Evolutionary conservation across 2,329 filamentous ascomycete genomes (phyloP).

Genomic region (Fusarium continuum): DNA sequence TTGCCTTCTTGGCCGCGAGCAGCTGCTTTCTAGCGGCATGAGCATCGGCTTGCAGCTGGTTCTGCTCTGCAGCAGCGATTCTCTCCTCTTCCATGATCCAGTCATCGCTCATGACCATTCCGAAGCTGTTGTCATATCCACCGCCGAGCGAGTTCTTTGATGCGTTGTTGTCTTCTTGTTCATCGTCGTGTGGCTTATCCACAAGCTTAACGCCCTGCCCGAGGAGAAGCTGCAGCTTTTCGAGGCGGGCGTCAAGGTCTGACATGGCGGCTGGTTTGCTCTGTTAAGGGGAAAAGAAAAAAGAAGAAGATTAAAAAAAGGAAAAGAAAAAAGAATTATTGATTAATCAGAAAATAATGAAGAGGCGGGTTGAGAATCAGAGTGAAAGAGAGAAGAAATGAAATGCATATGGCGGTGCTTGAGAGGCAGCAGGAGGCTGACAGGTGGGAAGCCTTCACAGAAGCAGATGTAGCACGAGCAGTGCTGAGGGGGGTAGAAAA

Average conservation of each 20-base stretch:
- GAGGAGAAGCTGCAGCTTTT: slow-evolving; percentile 34
- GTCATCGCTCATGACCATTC: slow-evolving; percentile 8
- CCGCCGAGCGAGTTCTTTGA: not conserved
- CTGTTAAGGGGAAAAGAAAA: too few species aligned
- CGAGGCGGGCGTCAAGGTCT: slow-evolving; percentile 29
- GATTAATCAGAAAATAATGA: not conserved
- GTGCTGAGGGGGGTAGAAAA: not conserved
- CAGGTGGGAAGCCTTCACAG: not conserved
- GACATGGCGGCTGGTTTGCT: slow-evolving; percentile 31
- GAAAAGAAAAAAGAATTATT: not conserved
- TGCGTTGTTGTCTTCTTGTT: slow-evolving; percentile 3
- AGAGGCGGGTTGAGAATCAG: not conserved
- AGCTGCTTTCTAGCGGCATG: slow-evolving; percentile 3
- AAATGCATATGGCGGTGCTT: not conserved
- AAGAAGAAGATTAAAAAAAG: not conserved
- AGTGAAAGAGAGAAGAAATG: not conserved
- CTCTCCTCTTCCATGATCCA: slow-evolving; percentile 4
- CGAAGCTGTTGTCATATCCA: not conserved
- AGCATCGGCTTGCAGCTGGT: not conserved
- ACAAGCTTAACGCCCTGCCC: slow-evolving; percentile 33
- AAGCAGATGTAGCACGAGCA: slow-evolving; percentile 1
- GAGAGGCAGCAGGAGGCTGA: not conserved
- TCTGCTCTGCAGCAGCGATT: not conserved
- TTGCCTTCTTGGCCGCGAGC: slow-evolving; percentile 7
- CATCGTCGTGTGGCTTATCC: slow-evolving; percentile 2